Percentiles rank a stretch among this genome's conserved stretches.
Conservation (phyloP, 2,329 filamentous ascomycete species). For the Pseudocercospora cruenta region DNA sequence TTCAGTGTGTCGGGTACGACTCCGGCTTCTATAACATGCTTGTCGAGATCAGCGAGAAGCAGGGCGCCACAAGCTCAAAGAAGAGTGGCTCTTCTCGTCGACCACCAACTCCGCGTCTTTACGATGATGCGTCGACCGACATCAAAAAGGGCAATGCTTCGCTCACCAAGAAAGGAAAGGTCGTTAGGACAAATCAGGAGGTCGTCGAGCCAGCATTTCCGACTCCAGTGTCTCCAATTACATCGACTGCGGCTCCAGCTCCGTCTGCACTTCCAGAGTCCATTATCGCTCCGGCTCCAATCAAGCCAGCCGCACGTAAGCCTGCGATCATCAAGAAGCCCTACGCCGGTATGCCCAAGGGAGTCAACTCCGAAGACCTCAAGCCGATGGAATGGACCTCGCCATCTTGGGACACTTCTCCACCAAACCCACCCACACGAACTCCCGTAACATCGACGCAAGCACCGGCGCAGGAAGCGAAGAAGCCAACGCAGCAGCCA, state of each 20-base stretch:
- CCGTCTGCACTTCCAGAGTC: background rate
- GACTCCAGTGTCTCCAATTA: background rate
- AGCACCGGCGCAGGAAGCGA: background rate
- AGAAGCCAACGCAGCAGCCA: background rate
- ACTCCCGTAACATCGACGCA: background rate
- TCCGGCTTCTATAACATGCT: conserved; percentile 48
- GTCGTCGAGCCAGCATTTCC: background rate
- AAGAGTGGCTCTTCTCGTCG: background rate
- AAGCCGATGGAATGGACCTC: background rate
- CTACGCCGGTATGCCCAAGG: background rate
- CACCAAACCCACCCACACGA: background rate
- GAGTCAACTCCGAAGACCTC: background rate
- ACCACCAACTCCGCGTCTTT: background rate
- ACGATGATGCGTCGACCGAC: background rate
- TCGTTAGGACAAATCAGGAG: background rate
- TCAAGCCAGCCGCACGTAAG: background rate
- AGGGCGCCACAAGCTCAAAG: background rate
- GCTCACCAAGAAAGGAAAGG: conserved; percentile 3
- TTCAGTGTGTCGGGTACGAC: conserved; percentile 49
- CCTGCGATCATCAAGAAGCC: background rate
- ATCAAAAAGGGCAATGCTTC: background rate
- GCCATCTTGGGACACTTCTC: background rate
- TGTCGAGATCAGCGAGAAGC: conserved; percentile 29
- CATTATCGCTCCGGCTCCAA: background rate
- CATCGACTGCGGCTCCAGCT: background rate